These are phyloP conservation scores for Chalciporus piperatus DNA, from an alignment of 768 basidiomycete genomes.

Conservation along the genomic window DNA sequence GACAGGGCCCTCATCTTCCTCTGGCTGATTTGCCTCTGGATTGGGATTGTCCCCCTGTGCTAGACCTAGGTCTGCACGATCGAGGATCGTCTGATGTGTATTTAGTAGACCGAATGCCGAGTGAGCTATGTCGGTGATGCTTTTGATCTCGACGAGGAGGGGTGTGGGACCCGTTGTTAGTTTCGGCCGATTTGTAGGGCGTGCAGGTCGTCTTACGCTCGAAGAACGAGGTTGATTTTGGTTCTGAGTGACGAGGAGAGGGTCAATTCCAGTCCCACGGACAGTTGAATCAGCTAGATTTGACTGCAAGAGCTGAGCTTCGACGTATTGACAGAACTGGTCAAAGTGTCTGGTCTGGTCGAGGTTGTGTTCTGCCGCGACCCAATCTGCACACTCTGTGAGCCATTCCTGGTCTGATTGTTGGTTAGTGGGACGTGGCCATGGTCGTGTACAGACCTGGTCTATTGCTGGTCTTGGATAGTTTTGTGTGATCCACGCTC, in stretches of 20 bases:
- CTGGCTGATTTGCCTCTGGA: slow-evolving; percentile 36
- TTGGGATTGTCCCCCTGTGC: slow-evolving; percentile 40
- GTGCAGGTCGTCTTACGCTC: slow-evolving; percentile 2
- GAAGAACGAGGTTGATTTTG: slow-evolving; percentile 4
- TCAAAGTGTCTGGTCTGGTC: slow-evolving; percentile 47
- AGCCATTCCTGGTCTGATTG: slow-evolving; percentile 63
- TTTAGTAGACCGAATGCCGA: slow-evolving; percentile 82
- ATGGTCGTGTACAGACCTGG: slow-evolving; percentile 38
- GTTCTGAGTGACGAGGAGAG: slow-evolving; percentile 16
- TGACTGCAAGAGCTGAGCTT: slow-evolving; percentile 69
- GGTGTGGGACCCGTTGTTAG: slow-evolving; percentile 38
- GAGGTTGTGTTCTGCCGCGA: slow-evolving; percentile 45
- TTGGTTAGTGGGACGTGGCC: neutral
- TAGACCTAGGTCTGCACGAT: slow-evolving; percentile 49
- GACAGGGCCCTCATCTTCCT: slow-evolving; percentile 67
- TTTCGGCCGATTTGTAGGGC: slow-evolving; percentile 10
- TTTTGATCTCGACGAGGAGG: slow-evolving; percentile 70
- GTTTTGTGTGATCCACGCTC: slow-evolving; percentile 49
- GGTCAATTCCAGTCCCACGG: slow-evolving; percentile 59
- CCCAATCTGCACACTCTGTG: slow-evolving; percentile 66
- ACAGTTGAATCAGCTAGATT: slow-evolving; percentile 71
- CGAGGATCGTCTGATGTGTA: slow-evolving; percentile 59
- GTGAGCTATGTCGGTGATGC: slow-evolving; percentile 79
- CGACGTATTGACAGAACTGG: slow-evolving; percentile 53
- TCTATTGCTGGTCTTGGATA: slow-evolving; percentile 67